phyloP scores from a whole-genome alignment of 306 rosid genomes.

The Sphenostylis stenocarpa region DNA sequence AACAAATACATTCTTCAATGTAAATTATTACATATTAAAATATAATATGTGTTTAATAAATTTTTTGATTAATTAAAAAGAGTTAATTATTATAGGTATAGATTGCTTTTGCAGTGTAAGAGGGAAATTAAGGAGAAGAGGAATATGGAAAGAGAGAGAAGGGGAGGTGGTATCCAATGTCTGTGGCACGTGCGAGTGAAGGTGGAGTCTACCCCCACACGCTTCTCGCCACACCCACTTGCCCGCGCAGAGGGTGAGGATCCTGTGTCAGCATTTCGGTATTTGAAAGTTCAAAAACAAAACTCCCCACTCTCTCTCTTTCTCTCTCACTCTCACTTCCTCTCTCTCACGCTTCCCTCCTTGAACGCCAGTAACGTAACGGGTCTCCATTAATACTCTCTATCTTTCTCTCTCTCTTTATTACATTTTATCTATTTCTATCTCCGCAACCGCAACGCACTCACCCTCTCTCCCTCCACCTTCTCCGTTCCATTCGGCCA shows the following conservation, averaged over 20 bases:
- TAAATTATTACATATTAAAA: too few relatives aligned
- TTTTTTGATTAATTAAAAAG: too few relatives aligned
- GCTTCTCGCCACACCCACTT: background rate
- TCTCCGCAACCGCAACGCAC: background rate
- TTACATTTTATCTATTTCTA: background rate
- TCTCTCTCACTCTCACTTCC: conserved; percentile 21
- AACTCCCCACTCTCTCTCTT: conserved; percentile 26
- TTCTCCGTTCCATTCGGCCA: background rate
- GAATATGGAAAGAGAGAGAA: background rate
- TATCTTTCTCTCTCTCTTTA: background rate
- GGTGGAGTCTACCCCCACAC: background rate
- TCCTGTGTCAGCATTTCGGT: conserved; percentile 23
- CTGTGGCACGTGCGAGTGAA: conserved; percentile 25
- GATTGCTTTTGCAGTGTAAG: too few relatives aligned
- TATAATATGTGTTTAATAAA: too few relatives aligned
- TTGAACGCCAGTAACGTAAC: conserved; percentile 29
- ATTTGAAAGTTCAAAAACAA: conserved; percentile 69
- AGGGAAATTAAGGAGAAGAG: too few relatives aligned
- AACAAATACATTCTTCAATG: too few relatives aligned
- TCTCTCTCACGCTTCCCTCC: background rate
- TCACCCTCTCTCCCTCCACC: background rate
- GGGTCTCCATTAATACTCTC: conserved; percentile 45
- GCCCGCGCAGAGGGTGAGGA: conserved; percentile 43
- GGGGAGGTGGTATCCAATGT: conserved; percentile 28
- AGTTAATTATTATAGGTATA: too few relatives aligned